phyloP scores from a whole-genome alignment of 371 early-diverging fungal species.

The Rhizopus microsporus region DNA sequence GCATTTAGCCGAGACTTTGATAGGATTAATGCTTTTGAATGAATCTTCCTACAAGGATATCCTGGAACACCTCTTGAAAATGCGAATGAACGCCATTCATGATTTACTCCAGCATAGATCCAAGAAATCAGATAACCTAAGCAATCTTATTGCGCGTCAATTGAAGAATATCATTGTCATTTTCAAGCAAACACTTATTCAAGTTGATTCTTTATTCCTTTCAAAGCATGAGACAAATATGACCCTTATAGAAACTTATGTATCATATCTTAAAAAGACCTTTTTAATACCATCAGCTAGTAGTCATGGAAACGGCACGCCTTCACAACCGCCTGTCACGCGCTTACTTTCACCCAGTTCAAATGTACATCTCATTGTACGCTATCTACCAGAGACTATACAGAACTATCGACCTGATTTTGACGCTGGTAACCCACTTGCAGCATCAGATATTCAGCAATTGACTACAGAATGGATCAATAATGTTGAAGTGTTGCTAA shows the following conservation, averaged over 20 bases:
- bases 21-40: slow-evolving; percentile 66
- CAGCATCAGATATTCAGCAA: slow-evolving; percentile 25
- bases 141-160: slow-evolving; percentile 30
- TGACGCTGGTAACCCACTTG: slow-evolving; percentile 25
- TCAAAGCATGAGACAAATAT: slow-evolving; percentile 15
- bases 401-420: slow-evolving; percentile 53
- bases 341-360: slow-evolving; percentile 60
- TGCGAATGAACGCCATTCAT: slow-evolving; percentile 40
- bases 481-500: slow-evolving; percentile 24
- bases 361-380: slow-evolving; percentile 57
- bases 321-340: slow-evolving; percentile 42
- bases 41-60: slow-evolving; percentile 43
- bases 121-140: slow-evolving; percentile 12
- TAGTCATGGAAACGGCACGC: slow-evolving; percentile 20
- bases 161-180: slow-evolving; percentile 38
- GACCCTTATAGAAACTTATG: slow-evolving; percentile 27
- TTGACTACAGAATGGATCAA: slow-evolving; percentile 39
- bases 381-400: slow-evolving; percentile 55
- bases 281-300: slow-evolving; percentile 32
- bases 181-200: slow-evolving; percentile 45
- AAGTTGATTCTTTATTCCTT: slow-evolving; percentile 39
- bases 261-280: slow-evolving; percentile 24
- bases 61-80: slow-evolving; percentile 40
- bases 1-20: slow-evolving; percentile 61
- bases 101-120: slow-evolving; percentile 27